Percentiles rank a stretch among this genome's conserved stretches.
phyloP scores from a whole-genome alignment of 2,329 filamentous ascomycete species.

The Leptoxyphium fumago region DNA sequence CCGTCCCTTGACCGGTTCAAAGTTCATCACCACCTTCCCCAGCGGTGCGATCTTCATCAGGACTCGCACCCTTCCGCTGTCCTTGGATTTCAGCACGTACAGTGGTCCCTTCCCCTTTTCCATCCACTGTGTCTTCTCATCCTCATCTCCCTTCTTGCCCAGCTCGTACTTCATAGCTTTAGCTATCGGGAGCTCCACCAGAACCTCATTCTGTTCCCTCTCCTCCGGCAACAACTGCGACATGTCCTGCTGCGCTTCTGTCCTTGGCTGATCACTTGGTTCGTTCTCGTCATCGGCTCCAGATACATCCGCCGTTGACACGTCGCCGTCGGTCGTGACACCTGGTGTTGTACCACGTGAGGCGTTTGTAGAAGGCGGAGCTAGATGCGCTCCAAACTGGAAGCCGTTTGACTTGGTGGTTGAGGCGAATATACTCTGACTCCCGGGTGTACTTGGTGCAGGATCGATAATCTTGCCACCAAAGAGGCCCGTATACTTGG shows the following conservation, averaged over 20 bases:
- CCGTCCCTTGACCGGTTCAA: constrained; percentile 42
- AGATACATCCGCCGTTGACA: constrained; percentile 2
- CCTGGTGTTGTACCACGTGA: constrained; percentile 33
- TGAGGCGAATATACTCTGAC: constrained; percentile 15
- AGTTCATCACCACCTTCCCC: constrained; percentile 61
- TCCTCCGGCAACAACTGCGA: constrained; percentile 50
- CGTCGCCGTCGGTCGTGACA: constrained; percentile 26
- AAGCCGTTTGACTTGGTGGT: constrained; percentile 16
- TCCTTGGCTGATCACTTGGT: constrained; percentile 12
- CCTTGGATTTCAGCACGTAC: constrained; percentile 59
- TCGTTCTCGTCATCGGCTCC: constrained; percentile 16
- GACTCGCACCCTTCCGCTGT: constrained; percentile 50
- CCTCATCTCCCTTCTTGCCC: constrained; percentile 33
- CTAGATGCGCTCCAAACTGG: constrained; percentile 20
- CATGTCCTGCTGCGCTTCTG: constrained; percentile 43
- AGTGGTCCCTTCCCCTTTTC: constrained; percentile 57
- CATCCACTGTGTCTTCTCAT: constrained; percentile 47
- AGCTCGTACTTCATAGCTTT: constrained; percentile 50
- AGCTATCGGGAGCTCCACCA: constrained; percentile 52
- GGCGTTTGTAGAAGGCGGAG: constrained; percentile 21
- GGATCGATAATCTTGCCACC: constrained; percentile 1
- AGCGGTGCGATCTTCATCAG: constrained; percentile 61
- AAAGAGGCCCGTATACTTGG: not conserved
- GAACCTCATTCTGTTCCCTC: constrained; percentile 47
- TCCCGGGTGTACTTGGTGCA: constrained; percentile 33